A percentile compares a stretch with the other conserved stretches of the same genome.
Evolutionary conservation across 768 basidiomycete genomes (phyloP).

Genomic region (Leucocoprinus leucothites): DNA sequence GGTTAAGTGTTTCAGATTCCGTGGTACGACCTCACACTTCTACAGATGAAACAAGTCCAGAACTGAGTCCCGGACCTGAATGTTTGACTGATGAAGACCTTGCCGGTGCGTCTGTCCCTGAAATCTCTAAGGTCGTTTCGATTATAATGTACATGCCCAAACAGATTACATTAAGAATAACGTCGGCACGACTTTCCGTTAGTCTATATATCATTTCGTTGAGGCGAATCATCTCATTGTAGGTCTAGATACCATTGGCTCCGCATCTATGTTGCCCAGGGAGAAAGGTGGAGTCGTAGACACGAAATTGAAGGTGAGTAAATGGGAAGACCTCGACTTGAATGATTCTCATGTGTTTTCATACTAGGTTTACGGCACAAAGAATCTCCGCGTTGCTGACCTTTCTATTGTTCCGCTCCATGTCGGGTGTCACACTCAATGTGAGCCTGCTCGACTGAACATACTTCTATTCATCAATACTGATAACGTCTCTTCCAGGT

Average conservation of each 20-base stretch:
- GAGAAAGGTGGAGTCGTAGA: constrained; percentile 53
- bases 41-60: not conserved
- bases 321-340: not conserved
- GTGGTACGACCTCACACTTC: not conserved
- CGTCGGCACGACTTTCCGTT: not conserved
- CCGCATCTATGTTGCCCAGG: constrained; percentile 52
- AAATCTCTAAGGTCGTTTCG: not conserved
- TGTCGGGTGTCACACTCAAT: constrained; percentile 43
- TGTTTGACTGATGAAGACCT: not conserved
- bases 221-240: not conserved
- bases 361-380: constrained; percentile 61
- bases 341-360: not conserved
- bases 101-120: not conserved
- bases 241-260: constrained; percentile 7
- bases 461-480: not conserved
- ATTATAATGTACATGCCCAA: not conserved
- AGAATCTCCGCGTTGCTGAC: constrained; percentile 52
- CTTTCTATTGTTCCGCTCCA: constrained; percentile 53
- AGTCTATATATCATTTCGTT: not conserved
- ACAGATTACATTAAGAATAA: not conserved
- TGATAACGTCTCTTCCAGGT: not conserved
- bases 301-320: constrained; percentile 36
- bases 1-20: constrained; percentile 8
- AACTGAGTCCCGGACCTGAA: not conserved
- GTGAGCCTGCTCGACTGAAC: constrained; percentile 21